Evolutionary conservation across 805 yeast genomes (phyloP), one percentile per base, ranked within the genome.

Genomic region (Starmerella stigmatis): DNA sequence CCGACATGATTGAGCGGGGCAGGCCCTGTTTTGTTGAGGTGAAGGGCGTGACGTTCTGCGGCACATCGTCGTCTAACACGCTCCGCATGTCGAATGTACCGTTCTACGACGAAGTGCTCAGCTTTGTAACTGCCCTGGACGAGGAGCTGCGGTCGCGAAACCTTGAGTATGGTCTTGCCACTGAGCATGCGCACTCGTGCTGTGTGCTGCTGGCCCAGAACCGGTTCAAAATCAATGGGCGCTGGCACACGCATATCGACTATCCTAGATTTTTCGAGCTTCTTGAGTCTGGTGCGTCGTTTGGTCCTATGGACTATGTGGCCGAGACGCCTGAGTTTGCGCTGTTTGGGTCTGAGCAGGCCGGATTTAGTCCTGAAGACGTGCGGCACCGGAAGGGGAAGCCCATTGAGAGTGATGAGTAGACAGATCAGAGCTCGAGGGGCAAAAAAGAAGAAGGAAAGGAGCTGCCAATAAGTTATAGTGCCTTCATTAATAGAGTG

Each of bases 51-150:
- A 86, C 96, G 0, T 86, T 84, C 66, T 86, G 96, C 68, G 96
- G 96, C 0, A 81, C 94, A 0, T 81, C 94, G 37, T 79, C 94
- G 0, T 81, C 94, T 33, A 85, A 86, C 58, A 88, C 94, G 39
- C 69, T 86, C 53, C 86, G 96, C 2, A 86, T 86, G 96, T 89
- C 86, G 60, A 86, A 86, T 59, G 92, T 88, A 46, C 96, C 96
- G 36, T 86, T 83, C 59, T 86, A 86, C 60, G 94, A 85, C 51
- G 96, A 86, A 61, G 89, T 94, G 59, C 78, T 76, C 55, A 66
- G 62, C 7, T 86, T 86, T 62, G 96, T 86, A 4, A 70, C 69
- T 39, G 70, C 67, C 9, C 72, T 86, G 51, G 74, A 75, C 35
- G 65, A 66, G 11, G 86, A 79, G 55, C 70, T 86, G 47, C 68